These are phyloP conservation scores for Neurospora terricola DNA, from an alignment of 495 filamentous ascomycete genomes.

Conservation along the genomic window DNA sequence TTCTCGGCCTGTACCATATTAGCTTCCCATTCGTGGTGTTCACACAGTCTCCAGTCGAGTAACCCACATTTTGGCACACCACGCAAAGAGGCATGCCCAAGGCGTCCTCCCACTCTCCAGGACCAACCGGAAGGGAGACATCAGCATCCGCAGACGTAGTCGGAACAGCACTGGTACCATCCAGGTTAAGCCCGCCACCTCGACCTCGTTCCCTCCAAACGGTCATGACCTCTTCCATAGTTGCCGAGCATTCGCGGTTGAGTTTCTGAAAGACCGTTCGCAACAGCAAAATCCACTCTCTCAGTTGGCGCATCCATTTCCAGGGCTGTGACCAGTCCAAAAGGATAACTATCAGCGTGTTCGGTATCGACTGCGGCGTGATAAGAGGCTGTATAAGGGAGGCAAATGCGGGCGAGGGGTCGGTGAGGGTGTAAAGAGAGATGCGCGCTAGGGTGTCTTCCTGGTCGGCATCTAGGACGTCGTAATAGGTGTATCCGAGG, in stretches of 20 bases:
- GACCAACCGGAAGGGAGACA: constrained; percentile 69
- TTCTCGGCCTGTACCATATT: constrained; percentile 59
- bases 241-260: constrained; percentile 64
- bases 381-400: constrained; percentile 77
- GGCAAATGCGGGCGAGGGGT: constrained; percentile 71
- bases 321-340: constrained; percentile 91
- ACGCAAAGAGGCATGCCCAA: constrained; percentile 84
- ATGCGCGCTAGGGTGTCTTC: constrained; percentile 92
- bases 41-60: not conserved
- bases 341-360: constrained; percentile 79
- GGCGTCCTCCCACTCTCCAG: constrained; percentile 89
- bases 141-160: constrained; percentile 38
- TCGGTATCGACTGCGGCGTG: constrained; percentile 73
- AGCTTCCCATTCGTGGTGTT: constrained; percentile 6
- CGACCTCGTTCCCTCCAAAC: constrained; percentile 49
- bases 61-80: constrained; percentile 80
- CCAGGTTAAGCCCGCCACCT: constrained; percentile 39
- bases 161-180: constrained; percentile 32
- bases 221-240: constrained; percentile 75
- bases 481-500: constrained; percentile 89
- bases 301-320: constrained; percentile 79
- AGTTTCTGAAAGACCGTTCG: constrained; percentile 64
- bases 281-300: constrained; percentile 79
- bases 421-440: constrained; percentile 79
- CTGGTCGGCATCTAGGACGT: constrained; percentile 89